Base-by-base conservation (phyloP, 2,329 filamentous ascomycete species). In the Ceratocystiopsis sp. region DNA sequence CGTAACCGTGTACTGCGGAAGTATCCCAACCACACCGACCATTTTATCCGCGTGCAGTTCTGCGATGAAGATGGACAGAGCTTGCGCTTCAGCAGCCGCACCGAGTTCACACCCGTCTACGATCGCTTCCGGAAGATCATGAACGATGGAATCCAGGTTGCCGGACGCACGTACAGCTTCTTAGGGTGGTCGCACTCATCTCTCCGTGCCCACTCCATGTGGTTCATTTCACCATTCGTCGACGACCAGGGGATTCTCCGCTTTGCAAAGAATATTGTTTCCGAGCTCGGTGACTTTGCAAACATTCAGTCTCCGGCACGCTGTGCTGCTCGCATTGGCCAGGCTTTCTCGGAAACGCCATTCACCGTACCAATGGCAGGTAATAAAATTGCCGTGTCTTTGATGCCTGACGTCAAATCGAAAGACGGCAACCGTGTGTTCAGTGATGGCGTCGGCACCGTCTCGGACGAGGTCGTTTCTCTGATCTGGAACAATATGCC, bases 121-220 rank as follows among this genome's bases (percentile, higher is more conserved):
- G 51, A 55, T 0, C 71, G 78, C 0, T 87, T 86, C 57, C 70
- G 71, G 42, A 48, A 54, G 0, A 60, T 84, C 0, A 63, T 91
- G 10, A 56, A 61, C 3, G 53, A 64, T 0, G 77, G 76, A 0
- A 72, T 93, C 25, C 53, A 60, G 1, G 72, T 89, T 42, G 80
- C 71, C 3, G 80, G 75, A 0, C 65, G 75, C 13, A 54, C 58
- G 1, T 85, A 75, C 52, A 58, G 60, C 0, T 89, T 87, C 52
- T 64, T 89, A 0, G 83, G 83, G 0, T 89, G 86, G 56, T 86
- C 81, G 0, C 79, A 87, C 56, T 89, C 82, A 0, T 86, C 82
- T 0, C 65, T 89, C 4, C 68, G 83, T 13, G 68, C 75, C 1
- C 80, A 84, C 46, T 76, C 78, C 0, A 76, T 72, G 34, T 86